Evolutionary conservation across 1,284 basidiomycete genomes (phyloP).

Genomic region (Trametes pubescens): DNA sequence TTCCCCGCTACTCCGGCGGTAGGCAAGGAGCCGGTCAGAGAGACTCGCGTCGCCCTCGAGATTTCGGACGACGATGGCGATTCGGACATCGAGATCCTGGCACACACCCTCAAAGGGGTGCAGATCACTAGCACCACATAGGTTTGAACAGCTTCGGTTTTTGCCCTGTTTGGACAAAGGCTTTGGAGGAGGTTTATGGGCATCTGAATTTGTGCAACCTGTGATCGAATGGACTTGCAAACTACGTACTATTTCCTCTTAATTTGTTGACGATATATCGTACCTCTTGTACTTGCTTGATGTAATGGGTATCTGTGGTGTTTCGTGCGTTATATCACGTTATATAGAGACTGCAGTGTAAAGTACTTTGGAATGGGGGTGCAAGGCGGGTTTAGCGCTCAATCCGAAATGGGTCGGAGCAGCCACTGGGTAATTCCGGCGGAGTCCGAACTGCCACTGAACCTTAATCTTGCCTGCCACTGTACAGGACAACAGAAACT

Average conservation of each 20-base stretch:
- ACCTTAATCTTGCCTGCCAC: slow-evolving; percentile 28
- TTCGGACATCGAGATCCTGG: slow-evolving; percentile 21
- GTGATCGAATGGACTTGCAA: background rate
- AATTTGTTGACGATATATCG: background rate
- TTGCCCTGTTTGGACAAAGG: background rate
- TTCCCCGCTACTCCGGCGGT: slow-evolving; percentile 22
- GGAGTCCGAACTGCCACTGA: slow-evolving; percentile 19
- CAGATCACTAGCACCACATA: slow-evolving; percentile 4
- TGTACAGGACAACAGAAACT: slow-evolving; percentile 36
- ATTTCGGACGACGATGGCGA: background rate
- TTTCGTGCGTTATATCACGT: too few relatives aligned
- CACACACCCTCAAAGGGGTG: slow-evolving; percentile 25
- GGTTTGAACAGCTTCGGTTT: background rate
- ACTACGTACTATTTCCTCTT: background rate
- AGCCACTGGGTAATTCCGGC: slow-evolving; percentile 10
- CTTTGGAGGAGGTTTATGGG: too few relatives aligned
- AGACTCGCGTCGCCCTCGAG: slow-evolving; percentile 9
- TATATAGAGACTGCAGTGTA: background rate
- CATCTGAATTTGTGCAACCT: too few relatives aligned
- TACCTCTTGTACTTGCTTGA: slow-evolving; percentile 1
- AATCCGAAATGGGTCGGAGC: background rate
- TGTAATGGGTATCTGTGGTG: background rate
- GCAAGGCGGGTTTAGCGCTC: background rate
- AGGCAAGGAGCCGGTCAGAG: background rate
- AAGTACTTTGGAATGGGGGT: background rate